Evolutionary conservation across 495 filamentous ascomycete genomes (phyloP).

Genomic region (Pseudoneurospora amorphoporcata): DNA sequence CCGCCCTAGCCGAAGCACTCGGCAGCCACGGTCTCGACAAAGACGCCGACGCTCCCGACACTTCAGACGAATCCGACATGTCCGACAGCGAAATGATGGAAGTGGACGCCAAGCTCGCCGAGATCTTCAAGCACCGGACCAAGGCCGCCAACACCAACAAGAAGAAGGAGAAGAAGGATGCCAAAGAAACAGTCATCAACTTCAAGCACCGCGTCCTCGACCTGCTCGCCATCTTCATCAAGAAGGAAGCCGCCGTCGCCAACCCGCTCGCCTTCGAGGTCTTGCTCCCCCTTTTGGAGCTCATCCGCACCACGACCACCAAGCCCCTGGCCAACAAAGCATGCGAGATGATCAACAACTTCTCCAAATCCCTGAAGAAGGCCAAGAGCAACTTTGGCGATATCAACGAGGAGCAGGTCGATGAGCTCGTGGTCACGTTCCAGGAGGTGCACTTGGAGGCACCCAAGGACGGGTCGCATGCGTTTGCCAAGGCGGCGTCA

Average conservation of each 20-base stretch:
- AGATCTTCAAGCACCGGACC: slow-evolving; percentile 67
- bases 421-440: slow-evolving; percentile 47
- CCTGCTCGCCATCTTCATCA: slow-evolving; percentile 75
- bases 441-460: slow-evolving; percentile 63
- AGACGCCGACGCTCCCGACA: slow-evolving; percentile 36
- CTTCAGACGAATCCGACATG: slow-evolving; percentile 66
- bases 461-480: slow-evolving; percentile 42
- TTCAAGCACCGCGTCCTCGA: slow-evolving; percentile 94
- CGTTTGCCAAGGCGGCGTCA: slow-evolving; percentile 39
- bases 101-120: slow-evolving; percentile 67
- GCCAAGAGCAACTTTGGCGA: slow-evolving; percentile 17
- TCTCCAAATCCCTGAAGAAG: slow-evolving; percentile 61
- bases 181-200: slow-evolving; percentile 80
- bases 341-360: slow-evolving; percentile 53
- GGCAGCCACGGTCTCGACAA: slow-evolving; percentile 49
- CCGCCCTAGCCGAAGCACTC: slow-evolving; percentile 66
- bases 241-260: slow-evolving; percentile 56
- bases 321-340: slow-evolving; percentile 69
- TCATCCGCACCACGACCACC: slow-evolving; percentile 45
- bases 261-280: slow-evolving; percentile 55
- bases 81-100: slow-evolving; percentile 93
- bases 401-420: slow-evolving; percentile 24
- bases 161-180: slow-evolving; percentile 73
- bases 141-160: slow-evolving; percentile 40
- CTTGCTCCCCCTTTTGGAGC: slow-evolving; percentile 48